Evolutionary conservation across 1,284 basidiomycete genomes (phyloP), one percentile per base, ranked within the genome.

Genomic region (Trametes pubescens): DNA sequence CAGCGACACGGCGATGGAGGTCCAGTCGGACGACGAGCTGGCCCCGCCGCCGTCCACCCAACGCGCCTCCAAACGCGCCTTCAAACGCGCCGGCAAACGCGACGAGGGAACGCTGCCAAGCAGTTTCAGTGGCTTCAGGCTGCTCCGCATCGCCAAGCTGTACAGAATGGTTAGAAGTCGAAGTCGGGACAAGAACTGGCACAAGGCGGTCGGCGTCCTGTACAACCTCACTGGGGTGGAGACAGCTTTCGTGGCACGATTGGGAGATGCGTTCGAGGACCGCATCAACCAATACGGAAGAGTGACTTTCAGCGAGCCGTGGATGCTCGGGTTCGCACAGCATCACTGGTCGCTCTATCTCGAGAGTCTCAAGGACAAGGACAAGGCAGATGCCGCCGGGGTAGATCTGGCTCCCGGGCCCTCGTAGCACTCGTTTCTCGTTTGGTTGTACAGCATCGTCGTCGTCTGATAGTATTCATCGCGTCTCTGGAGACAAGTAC

Each of bases 401-500:
- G 40, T 2, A 7, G 40, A 7, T 43, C 6, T 13, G 18, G 16
- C 6, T n/a, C 40, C 18, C 40, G 40, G 29, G 29, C 40, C 14
- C 40, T 16, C 38, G 56, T 16, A 40, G 56, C 47, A 29, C 14
- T 52, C 24, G 21, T 35, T 16, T 9, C n/a, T 16, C n/a, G 8
- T 5, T 8, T 14, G 29, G 37, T n/a, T 40, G 32, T 58, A 59
- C 57, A 35, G n/a, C 53, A 61, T 54, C 55, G 29, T 55, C 49
- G 34, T 44, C 22, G 44, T 38, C 32, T 40, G n/a, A 57, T 57
- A 34, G 43, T 43, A 65, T 62, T 79, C 75, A 90, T 76, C 89
- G 82, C 59, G 79, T 76, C 59, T 89, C 89, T 2, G 84, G 80
- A 29, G 85, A 77, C 51, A 86, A 77, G 73, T 86, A 89, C 34